Evolutionary conservation across 805 yeast genomes (phyloP).

Genomic region (Sugiyamaella qingdaonensis): DNA sequence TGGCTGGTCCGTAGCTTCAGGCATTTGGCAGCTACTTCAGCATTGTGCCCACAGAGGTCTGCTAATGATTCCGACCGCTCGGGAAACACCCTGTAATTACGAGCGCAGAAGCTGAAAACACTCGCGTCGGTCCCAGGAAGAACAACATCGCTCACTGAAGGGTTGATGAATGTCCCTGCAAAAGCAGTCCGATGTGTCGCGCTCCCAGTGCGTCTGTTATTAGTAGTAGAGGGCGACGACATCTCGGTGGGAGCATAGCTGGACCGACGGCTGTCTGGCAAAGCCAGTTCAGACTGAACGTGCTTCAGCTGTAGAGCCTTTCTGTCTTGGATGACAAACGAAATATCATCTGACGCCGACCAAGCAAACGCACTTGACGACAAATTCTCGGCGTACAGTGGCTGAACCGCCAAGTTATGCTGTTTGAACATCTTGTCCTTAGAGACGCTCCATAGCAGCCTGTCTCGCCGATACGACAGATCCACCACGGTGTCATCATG

Average conservation of each 20-base stretch:
- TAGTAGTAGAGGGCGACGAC: background rate
- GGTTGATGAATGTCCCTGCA: background rate
- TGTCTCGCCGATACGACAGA: constrained; percentile 49
- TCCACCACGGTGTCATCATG: constrained; percentile 54
- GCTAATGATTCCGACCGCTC: constrained; percentile 48
- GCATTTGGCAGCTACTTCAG: constrained; percentile 44
- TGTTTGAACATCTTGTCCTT: constrained; percentile 47
- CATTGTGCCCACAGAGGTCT: constrained; percentile 56
- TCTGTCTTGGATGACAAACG: constrained; percentile 48
- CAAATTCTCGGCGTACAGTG: constrained; percentile 47
- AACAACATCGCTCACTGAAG: constrained; percentile 8
- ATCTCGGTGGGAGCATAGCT: background rate
- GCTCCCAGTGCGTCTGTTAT: background rate
- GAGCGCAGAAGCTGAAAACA: constrained; percentile 20
- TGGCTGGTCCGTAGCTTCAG: constrained; percentile 53
- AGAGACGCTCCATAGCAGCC: constrained; percentile 46
- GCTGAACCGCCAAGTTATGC: constrained; percentile 44
- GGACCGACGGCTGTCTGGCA: background rate
- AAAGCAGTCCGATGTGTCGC: background rate
- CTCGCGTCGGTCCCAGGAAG: constrained; percentile 21
- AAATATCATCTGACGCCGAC: constrained; percentile 49
- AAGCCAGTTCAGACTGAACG: background rate
- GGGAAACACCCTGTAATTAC: constrained; percentile 22
- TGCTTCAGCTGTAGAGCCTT: background rate
- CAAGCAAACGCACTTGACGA: constrained; percentile 53